Evolutionary conservation across 1,284 basidiomycete species (phyloP).

Genomic region (Apiotrichum porosum): DNA sequence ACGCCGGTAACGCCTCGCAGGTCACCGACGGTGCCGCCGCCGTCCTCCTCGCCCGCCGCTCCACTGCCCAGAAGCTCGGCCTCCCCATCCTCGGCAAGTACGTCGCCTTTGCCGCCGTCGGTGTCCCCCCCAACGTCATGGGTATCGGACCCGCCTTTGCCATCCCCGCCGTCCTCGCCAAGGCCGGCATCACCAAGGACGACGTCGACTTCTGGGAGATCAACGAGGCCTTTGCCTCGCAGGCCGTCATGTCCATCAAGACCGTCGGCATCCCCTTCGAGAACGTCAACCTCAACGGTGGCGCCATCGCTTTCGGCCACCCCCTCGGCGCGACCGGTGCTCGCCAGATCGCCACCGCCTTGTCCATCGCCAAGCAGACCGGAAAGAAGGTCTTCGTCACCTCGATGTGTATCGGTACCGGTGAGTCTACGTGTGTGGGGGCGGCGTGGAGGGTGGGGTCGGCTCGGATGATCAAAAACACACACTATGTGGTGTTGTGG

Average conservation of each 20-base stretch:
- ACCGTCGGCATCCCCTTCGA: conserved; percentile 66
- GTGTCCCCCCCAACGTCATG: conserved; percentile 82
- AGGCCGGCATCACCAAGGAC: conserved; percentile 63
- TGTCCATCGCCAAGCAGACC: conserved; percentile 72
- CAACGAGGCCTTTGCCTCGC: conserved; percentile 89
- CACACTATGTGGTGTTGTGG: too few species aligned
- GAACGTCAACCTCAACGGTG: conserved; percentile 86
- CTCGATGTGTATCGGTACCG: conserved; percentile 48
- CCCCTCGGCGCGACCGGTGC: conserved; percentile 74
- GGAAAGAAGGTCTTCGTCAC: conserved; percentile 82
- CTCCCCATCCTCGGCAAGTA: conserved; percentile 92
- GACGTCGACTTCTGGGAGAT: conserved; percentile 88
- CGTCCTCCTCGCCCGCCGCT: conserved; percentile 80
- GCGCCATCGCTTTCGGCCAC: conserved; percentile 76
- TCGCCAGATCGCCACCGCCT: conserved; percentile 78
- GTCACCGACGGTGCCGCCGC: conserved; percentile 97
- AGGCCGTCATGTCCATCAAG: conserved; percentile 75
- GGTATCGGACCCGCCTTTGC: conserved; percentile 86
- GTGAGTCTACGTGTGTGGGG: too few species aligned
- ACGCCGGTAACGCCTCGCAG: conserved; percentile 88
- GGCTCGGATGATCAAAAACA: too few species aligned
- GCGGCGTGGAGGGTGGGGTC: too few species aligned
- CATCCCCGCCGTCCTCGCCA: conserved; percentile 75
- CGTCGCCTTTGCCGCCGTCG: conserved; percentile 69
- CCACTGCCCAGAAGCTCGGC: conserved; percentile 79